Conservation (phyloP, 2,329 filamentous ascomycete genomes). For the Nannizzia gypsea region DNA sequence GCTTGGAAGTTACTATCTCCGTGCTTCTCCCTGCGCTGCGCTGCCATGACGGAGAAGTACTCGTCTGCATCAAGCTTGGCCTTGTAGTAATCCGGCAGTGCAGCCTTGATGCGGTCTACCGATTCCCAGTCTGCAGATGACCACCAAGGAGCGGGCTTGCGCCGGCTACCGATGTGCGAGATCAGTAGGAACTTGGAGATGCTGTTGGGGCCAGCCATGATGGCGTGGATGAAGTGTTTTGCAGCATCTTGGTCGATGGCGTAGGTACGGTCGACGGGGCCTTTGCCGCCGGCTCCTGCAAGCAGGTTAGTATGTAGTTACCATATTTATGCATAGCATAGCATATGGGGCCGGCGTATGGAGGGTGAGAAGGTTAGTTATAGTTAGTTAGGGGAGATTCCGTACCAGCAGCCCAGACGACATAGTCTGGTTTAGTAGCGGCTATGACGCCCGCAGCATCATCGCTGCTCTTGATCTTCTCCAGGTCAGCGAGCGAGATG, state of each 20-base stretch:
- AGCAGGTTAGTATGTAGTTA: not conserved
- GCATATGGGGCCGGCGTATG: no score
- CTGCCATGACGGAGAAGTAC: slow-evolving; percentile 38
- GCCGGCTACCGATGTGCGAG: slow-evolving; percentile 42
- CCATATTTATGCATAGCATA: not conserved
- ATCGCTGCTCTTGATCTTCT: slow-evolving; percentile 53
- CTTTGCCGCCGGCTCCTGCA: slow-evolving; percentile 45
- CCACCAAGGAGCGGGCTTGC: slow-evolving; percentile 41
- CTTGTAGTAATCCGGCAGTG: slow-evolving; percentile 41
- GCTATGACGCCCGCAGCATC: slow-evolving; percentile 52
- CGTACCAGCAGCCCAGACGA: slow-evolving; percentile 38
- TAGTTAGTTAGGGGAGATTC: no score
- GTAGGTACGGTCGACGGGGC: slow-evolving; percentile 38
- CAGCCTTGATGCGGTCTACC: slow-evolving; percentile 37
- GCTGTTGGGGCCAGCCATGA: slow-evolving; percentile 31
- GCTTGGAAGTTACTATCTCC: slow-evolving; percentile 30
- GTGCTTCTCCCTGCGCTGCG: slow-evolving; percentile 22
- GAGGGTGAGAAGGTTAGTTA: no score
- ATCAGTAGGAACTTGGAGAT: slow-evolving; percentile 46
- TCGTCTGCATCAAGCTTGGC: slow-evolving; percentile 48
- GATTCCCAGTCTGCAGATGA: slow-evolving; percentile 36
- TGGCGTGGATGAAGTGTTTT: slow-evolving; percentile 42
- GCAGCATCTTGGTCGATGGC: slow-evolving; percentile 45
- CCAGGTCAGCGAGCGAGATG: slow-evolving; percentile 58
- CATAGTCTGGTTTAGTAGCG: slow-evolving; percentile 32